Percentiles rank a stretch among this genome's conserved stretches.
phyloP scores from a whole-genome alignment of 805 yeast species.

The Nakazawaea anatomiae region DNA sequence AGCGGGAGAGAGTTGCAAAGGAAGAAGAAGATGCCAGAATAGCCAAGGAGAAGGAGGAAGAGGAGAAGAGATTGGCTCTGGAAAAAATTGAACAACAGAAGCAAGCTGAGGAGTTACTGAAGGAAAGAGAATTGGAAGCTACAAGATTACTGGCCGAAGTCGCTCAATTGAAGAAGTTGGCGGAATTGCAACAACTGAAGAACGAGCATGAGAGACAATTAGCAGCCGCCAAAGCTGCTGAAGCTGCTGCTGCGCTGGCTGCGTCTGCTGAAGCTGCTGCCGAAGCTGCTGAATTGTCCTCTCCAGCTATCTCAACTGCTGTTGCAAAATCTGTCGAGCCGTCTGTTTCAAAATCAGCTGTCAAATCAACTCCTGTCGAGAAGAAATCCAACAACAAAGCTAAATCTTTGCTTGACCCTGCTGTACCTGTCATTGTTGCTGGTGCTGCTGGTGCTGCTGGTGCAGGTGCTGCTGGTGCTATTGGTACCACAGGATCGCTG shows the following conservation, averaged over 20 bases:
- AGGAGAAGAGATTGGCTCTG: constrained; percentile 28
- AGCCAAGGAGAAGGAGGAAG: constrained; percentile 17
- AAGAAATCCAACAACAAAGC: constrained; percentile 2
- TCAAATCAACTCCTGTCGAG: constrained; percentile 15
- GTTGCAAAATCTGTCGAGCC: not conserved
- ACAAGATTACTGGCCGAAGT: constrained; percentile 32
- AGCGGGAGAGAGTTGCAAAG: constrained; percentile 26
- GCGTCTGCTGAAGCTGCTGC: constrained; percentile 11
- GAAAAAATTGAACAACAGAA: constrained; percentile 18
- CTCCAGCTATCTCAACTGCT: not conserved
- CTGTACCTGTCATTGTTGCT: constrained; percentile 11
- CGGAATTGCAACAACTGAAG: constrained; percentile 33
- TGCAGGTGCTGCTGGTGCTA: constrained; percentile 11
- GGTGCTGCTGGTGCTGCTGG: constrained; percentile 10
- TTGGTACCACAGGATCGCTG: constrained; percentile 6
- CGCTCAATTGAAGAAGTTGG: constrained; percentile 32
- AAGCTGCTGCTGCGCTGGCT: constrained; percentile 19
- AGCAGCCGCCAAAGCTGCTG: constrained; percentile 17
- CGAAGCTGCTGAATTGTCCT: not conserved
- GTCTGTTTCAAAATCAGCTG: constrained; percentile 14
- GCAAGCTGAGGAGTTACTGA: constrained; percentile 6
- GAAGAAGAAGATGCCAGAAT: constrained; percentile 22
- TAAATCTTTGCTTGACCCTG: constrained; percentile 18
- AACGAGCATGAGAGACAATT: constrained; percentile 28
- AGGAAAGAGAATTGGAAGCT: constrained; percentile 29